These are phyloP conservation scores for Gaeumannomyces sp. DNA, from an alignment of 2,329 filamentous ascomycete species.

Conservation along the genomic window DNA sequence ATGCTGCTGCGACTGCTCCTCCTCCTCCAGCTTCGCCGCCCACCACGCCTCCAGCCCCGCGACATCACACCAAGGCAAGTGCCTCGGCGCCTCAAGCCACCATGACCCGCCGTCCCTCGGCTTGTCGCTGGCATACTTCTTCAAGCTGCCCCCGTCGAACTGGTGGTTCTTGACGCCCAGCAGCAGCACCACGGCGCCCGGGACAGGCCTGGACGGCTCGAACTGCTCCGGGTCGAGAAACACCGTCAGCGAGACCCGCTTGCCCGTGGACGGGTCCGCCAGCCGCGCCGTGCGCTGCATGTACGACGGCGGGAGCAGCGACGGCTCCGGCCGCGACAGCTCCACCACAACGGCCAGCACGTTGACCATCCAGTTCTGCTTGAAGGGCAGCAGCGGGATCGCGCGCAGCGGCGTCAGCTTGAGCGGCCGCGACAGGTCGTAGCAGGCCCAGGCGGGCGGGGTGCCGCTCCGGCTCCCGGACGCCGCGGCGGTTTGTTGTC, in stretches of 20 bases:
- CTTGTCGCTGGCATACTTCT: constrained; percentile 35
- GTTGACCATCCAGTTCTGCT: constrained; percentile 53
- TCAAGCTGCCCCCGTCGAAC: constrained; percentile 41
- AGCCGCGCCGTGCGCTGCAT: constrained; percentile 47
- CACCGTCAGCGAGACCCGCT: constrained; percentile 47
- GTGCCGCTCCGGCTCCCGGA: constrained; percentile 6
- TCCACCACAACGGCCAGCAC: constrained; percentile 44
- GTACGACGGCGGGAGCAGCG: constrained; percentile 41
- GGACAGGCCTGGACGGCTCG: constrained; percentile 33
- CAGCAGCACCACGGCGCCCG: constrained; percentile 45
- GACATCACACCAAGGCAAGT: constrained; percentile 45
- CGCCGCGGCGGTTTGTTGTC: neutral
- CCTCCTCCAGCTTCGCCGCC: constrained; percentile 16
- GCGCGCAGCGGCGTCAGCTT: constrained; percentile 45
- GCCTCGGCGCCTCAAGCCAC: constrained; percentile 45
- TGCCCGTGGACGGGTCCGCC: constrained; percentile 43
- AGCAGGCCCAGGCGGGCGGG: constrained; percentile 34
- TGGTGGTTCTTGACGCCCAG: constrained; percentile 52
- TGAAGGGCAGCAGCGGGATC: constrained; percentile 47
- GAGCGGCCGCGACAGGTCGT: constrained; percentile 34
- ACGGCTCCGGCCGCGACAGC: constrained; percentile 42
- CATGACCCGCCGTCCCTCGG: constrained; percentile 28
- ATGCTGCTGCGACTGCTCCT: neutral
- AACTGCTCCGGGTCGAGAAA: constrained; percentile 48
- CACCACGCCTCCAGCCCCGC: constrained; percentile 40